Base-by-base conservation (phyloP, 1,284 basidiomycete genomes). In the Coniferiporia weirii region DNA sequence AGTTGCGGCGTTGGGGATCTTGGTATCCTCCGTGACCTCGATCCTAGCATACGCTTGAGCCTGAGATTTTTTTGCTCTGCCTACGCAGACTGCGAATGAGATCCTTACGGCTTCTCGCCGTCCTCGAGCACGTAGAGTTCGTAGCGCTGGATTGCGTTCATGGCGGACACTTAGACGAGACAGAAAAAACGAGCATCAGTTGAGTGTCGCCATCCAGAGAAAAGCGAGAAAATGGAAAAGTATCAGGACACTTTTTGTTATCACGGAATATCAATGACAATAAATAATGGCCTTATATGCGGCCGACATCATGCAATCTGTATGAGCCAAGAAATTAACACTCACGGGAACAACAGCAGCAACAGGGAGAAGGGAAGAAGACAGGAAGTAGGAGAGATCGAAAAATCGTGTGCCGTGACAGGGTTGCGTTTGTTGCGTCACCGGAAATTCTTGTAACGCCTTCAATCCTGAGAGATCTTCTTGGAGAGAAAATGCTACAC, bases 1-100 rank as follows among this genome's bases (percentile, higher is more conserved):
- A 0, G 95, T 97, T 13, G 95, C 95, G 0, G 96, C 95, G 69
- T 98, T 98, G 1, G 95, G 94, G 61, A 99, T 92, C 75, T 96
- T 97, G 51, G 94, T 95, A 74, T 99, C 96, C 74, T 98, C 95
- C 10, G 84, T 85, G 57, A 98, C 81, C 69, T 95, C 91, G 61
- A 98, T 85, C 52, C 95, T 95, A 68, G n/a, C 49, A 54, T 10
- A 22, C n/a, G 12, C 27, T 20, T 13, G 32, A 48, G n/a, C 45
- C 20, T n/a, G 13, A 44, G 13, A 6, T 10, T 9, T 47, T 47
- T 12, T 52, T 52, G 12, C 13, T 19, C 22, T 17, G 50, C 50
- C 17, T 20, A 38, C 7, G 38, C 20, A n/a, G 52, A 53, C 35
- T 53, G 52, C 57, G 34, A 52, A 56, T 43, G 35, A 52, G 54